Conservation (phyloP, 768 basidiomycete species). For the Phaeotremella fagi region DNA sequence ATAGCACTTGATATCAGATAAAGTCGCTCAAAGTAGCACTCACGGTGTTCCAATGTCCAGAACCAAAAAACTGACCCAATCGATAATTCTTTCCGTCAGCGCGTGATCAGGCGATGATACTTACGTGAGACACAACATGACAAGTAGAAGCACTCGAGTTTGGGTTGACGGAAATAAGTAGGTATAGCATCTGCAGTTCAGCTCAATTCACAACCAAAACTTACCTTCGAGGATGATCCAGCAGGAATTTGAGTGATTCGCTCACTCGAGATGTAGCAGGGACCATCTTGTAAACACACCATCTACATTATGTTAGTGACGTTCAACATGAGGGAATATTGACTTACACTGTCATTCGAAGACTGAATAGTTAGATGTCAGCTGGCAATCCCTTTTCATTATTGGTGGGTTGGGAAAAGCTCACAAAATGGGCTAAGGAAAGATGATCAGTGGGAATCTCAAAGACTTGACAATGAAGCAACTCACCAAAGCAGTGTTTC, state of each 20-base stretch:
- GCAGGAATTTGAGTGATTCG: slow-evolving; percentile 82
- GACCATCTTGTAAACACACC: slow-evolving; percentile 63
- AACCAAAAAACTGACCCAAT: slow-evolving; percentile 86
- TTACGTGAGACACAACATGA: slow-evolving; percentile 68
- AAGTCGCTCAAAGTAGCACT: slow-evolving; percentile 3
- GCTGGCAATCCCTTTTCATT: no score
- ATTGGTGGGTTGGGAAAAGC: no score
- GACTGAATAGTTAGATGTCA: slow-evolving; percentile 50
- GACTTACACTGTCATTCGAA: slow-evolving; percentile 76
- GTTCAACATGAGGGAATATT: background rate
- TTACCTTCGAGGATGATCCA: slow-evolving; percentile 79
- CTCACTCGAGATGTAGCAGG: slow-evolving; percentile 59
- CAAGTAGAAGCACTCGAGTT: slow-evolving; percentile 77
- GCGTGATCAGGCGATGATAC: slow-evolving; percentile 27
- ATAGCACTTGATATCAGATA: slow-evolving; percentile 50
- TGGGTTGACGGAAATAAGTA: slow-evolving; percentile 90
- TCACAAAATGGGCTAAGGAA: slow-evolving; percentile 77
- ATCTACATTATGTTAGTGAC: slow-evolving; percentile 55
- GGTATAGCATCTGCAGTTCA: slow-evolving; percentile 63
- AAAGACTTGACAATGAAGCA: no score
- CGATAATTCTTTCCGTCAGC: slow-evolving; percentile 57
- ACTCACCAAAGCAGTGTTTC: slow-evolving; percentile 90
- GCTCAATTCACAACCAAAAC: background rate
- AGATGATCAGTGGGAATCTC: no score
- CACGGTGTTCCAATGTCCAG: slow-evolving; percentile 74